phyloP scores from a whole-genome alignment of 495 filamentous ascomycete genomes.

The Melanomma pulvis-pyrius region DNA sequence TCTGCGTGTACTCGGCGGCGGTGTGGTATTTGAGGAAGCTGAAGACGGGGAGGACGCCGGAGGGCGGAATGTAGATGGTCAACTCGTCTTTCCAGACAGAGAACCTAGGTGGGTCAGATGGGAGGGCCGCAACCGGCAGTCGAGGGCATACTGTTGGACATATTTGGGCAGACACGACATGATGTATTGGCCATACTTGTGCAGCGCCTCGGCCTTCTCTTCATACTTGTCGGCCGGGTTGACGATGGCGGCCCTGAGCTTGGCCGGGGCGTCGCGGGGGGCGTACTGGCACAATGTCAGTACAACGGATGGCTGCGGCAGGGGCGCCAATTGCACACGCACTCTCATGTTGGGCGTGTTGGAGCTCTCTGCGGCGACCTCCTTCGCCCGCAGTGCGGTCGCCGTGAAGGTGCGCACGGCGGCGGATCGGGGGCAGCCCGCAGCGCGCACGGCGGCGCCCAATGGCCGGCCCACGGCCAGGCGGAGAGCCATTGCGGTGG shows the following conservation, averaged over 20 bases:
- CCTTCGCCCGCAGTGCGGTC: slow-evolving; percentile 36
- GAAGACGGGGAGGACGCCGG: slow-evolving; percentile 87
- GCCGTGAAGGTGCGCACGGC: slow-evolving; percentile 41
- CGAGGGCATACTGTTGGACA: slow-evolving; percentile 72
- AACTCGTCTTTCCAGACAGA: slow-evolving; percentile 99
- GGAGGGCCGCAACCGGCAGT: background rate
- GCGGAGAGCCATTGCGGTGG: slow-evolving; percentile 39
- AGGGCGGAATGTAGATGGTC: slow-evolving; percentile 85
- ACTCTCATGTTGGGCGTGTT: slow-evolving; percentile 47
- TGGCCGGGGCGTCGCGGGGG: slow-evolving; percentile 47
- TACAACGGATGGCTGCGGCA: background rate
- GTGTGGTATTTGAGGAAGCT: slow-evolving; percentile 97
- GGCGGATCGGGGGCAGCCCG: slow-evolving; percentile 26
- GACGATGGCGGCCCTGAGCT: slow-evolving; percentile 76
- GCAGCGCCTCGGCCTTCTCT: slow-evolving; percentile 78
- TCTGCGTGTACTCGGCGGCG: slow-evolving; percentile 91
- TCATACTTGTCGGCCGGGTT: slow-evolving; percentile 93
- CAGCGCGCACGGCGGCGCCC: slow-evolving; percentile 31
- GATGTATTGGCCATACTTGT: slow-evolving; percentile 94
- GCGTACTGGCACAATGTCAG: slow-evolving; percentile 32
- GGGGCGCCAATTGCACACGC: slow-evolving; percentile 41
- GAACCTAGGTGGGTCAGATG: slow-evolving; percentile 54
- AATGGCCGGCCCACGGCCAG: slow-evolving; percentile 36
- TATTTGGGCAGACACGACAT: slow-evolving; percentile 97
- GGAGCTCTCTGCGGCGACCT: slow-evolving; percentile 33